A percentile compares a stretch with the other conserved stretches of the same genome.
Evolutionary conservation across 2,329 filamentous ascomycete genomes (phyloP).

Genomic region (Chrysosphaeria jannelii): DNA sequence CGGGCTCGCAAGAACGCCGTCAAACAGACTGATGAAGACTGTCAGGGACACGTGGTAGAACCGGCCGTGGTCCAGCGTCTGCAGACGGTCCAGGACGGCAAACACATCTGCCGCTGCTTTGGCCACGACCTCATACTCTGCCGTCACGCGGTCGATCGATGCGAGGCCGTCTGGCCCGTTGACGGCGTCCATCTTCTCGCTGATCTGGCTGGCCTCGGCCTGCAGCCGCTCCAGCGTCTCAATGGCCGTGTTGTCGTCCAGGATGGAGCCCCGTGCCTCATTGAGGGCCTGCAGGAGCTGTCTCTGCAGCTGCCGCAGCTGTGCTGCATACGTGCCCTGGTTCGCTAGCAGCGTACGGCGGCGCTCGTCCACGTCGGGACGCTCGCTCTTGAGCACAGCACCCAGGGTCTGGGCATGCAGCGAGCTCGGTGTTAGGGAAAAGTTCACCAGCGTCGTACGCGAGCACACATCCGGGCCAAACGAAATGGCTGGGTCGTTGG

Average conservation of each 20-base stretch:
- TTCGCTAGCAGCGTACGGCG: slow-evolving; percentile 94
- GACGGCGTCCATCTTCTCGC: slow-evolving; percentile 81
- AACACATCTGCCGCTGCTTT: slow-evolving; percentile 92
- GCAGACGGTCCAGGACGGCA: slow-evolving; percentile 81
- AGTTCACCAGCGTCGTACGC: slow-evolving; percentile 96
- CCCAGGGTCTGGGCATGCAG: slow-evolving; percentile 93
- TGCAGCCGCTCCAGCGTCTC: slow-evolving; percentile 93
- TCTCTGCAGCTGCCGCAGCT: slow-evolving; percentile 84
- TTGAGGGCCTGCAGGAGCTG: slow-evolving; percentile 81
- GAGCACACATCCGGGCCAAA: slow-evolving; percentile 96
- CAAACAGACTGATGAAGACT: slow-evolving; percentile 95
- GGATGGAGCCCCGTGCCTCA: slow-evolving; percentile 87
- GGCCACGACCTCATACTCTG: slow-evolving; percentile 79
- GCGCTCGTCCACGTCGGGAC: slow-evolving; percentile 87
- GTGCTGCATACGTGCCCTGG: slow-evolving; percentile 97
- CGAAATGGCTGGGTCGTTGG: slow-evolving; percentile 73
- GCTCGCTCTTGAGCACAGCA: slow-evolving; percentile 87
- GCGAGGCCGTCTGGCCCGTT: slow-evolving; percentile 97
- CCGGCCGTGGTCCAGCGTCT: slow-evolving; percentile 95
- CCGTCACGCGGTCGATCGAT: slow-evolving; percentile 85
- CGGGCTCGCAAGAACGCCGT: slow-evolving; percentile 59
- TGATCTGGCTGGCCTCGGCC: slow-evolving; percentile 90
- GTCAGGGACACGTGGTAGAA: slow-evolving; percentile 98
- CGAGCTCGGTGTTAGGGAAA: slow-evolving; percentile 96
- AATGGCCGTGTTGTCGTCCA: slow-evolving; percentile 95